These are phyloP conservation scores for Dissophora ornata DNA, from an alignment of 192 early-diverging fungal species.

Conservation along the genomic window DNA sequence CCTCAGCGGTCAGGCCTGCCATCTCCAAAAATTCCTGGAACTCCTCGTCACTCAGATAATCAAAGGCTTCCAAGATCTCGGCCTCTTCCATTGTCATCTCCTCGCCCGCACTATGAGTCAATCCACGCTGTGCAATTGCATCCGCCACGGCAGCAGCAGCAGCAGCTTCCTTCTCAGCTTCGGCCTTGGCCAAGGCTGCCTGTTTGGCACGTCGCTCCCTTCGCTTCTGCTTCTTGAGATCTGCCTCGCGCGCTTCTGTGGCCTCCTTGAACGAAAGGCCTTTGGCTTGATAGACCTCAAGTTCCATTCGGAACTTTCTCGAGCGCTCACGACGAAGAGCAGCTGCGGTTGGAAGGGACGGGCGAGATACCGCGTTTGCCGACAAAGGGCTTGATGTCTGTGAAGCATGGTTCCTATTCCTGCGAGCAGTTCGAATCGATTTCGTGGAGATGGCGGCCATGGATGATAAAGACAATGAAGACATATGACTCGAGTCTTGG, in stretches of 20 bases:
- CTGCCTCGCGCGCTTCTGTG: conserved; percentile 4
- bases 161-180: conserved; percentile 20
- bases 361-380: background rate
- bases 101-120: background rate
- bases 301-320: conserved; percentile 25
- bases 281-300: conserved; percentile 30
- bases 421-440: background rate
- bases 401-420: background rate
- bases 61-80: conserved; percentile 48
- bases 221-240: conserved; percentile 15
- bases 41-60: conserved; percentile 43
- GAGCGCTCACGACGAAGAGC: conserved; percentile 31
- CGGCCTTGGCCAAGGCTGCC: conserved; percentile 28
- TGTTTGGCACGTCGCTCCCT: conserved; percentile 14
- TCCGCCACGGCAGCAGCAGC: conserved; percentile 22
- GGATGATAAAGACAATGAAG: background rate
- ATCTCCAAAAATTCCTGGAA: conserved; percentile 46
- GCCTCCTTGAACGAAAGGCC: conserved; percentile 34
- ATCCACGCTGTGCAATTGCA: conserved; percentile 21
- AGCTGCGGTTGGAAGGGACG: background rate
- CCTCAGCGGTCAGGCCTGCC: conserved; percentile 26
- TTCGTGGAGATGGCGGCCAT: conserved; percentile 5
- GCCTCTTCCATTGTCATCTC: conserved; percentile 26
- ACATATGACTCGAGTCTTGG: background rate
- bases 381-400: background rate